Base-by-base conservation (phyloP, 2,329 filamentous ascomycete species). In the Phoma herbarum region DNA sequence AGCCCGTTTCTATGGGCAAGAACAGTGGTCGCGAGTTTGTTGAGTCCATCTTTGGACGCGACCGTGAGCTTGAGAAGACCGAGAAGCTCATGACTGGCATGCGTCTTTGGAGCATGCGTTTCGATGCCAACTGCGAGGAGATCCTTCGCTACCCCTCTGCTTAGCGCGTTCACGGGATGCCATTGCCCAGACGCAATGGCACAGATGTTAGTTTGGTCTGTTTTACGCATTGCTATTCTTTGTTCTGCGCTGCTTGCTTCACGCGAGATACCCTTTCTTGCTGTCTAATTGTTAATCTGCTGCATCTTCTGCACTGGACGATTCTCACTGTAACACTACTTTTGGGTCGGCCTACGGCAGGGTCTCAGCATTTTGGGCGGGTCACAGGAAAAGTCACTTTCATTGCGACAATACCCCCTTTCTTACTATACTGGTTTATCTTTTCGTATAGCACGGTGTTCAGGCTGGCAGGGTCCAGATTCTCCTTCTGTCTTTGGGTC, bases 11-110 rank as follows among this genome's bases (percentile, higher is more conserved):
- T 88, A 76, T 98, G 78, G 94, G 93, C 74, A 93, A 93, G 83
- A 94, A 92, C 77, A 92, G 92, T 52, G 95, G 95, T 50, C 90
- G 91, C 68, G 93, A 97, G 81, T 98, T 99, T 72, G 94, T 99
- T 72, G 90, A 97, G 77, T 93, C 92, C 51, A 91, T 99, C 69
- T 98, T 98, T 71, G 94, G 93, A 65, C 89, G 90, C 63, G 94
- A 98, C 74, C 87, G 93, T 63, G 91, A 97, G 80, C 84, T 97
- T 54, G 89, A 93, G 77, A 89, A 89, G 78, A 97, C 94, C 2
- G 92, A 97, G 82, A 91, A 90, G 78, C 87, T 97, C 79, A 98
- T 98, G 92, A 88, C 91, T 65, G 88, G 88, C 64, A 89, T 97
- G 73, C 87, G 91, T 48, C 84, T 93, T 33, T 99, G 94, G 92